Evolutionary conservation across 768 basidiomycete species (phyloP), one percentile per base, ranked within the genome.

Genomic region (Fomitopsis serialis): DNA sequence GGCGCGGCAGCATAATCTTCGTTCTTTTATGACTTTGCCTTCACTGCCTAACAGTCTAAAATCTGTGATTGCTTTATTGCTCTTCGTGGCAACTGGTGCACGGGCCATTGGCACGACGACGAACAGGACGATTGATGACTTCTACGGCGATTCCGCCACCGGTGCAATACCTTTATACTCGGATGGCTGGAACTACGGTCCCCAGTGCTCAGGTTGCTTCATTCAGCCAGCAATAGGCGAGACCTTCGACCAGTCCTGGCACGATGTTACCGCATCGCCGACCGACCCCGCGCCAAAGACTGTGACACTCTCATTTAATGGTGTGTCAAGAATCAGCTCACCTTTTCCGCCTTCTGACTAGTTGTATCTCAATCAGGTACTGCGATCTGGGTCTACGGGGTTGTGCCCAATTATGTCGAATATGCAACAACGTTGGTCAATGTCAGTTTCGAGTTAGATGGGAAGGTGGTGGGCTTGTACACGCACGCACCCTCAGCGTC

Each of bases 121-220:
- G n/a, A 56, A 54, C 40, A 45, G 55, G n/a, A 59, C 58, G 13
- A 59, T 59, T 29, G 58, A 59, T 32, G 58, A 59, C 51, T 32
- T 52, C 21, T 45, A 52, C 2, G 58, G 58, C 22, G 58, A 59
- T 29, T 48, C 49, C 24, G 53, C 52, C 22, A 54, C 55, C 1
- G 58, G 58, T 3, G 11, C 42, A 15, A 42, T 40, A 9, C 58
- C 58, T 3, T 19, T 25, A 5, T 60, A 54, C 42, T 12, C 25
- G 9, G 46, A 22, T 8, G n/a, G 23, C 11, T 60, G 59, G 59
- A 42, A 27, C 7, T 54, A 49, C 23, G 59, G 59, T 1, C 24
- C 50, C 7, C 32, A 25, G 1, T 60, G 59, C 48, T 17, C 25
- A 7, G 47, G 40, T 2, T 60, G 59, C 36, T 19, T 17, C n/a